Evolutionary conservation across 2,329 filamentous ascomycete species (phyloP).

Genomic region (Didymella arachidicola): DNA sequence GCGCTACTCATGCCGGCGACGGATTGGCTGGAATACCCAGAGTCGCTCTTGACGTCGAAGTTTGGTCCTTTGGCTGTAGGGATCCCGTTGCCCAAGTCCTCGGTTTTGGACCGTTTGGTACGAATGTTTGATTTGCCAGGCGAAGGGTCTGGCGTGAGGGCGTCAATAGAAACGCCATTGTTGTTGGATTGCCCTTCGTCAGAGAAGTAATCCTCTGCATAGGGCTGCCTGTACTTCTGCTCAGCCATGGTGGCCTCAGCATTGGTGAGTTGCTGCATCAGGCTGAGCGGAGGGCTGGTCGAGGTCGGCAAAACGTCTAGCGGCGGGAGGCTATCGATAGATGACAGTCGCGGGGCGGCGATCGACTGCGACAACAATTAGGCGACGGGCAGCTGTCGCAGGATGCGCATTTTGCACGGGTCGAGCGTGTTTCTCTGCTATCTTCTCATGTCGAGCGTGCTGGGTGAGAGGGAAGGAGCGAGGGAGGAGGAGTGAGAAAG

Average conservation of each 20-base stretch:
- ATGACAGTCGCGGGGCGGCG: constrained; percentile 24
- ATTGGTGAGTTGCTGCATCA: constrained; percentile 12
- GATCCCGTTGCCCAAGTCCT: constrained; percentile 45
- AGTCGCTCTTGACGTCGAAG: constrained; percentile 64
- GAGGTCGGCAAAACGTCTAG: constrained; percentile 32
- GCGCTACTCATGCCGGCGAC: constrained; percentile 61
- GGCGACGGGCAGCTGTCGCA: constrained; percentile 28
- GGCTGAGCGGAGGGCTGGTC: constrained; percentile 18
- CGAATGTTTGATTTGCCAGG: constrained; percentile 59
- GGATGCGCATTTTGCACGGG: constrained; percentile 18
- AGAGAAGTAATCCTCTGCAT: constrained; percentile 53
- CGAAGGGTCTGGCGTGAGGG: constrained; percentile 28
- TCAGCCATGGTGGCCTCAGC: constrained; percentile 24
- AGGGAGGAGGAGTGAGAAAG: constrained; percentile 17
- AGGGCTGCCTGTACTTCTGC: constrained; percentile 34
- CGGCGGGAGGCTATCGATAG: constrained; percentile 33
- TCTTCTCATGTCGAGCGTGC: constrained; percentile 23
- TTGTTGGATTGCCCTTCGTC: constrained; percentile 43
- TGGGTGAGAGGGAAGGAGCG: constrained; percentile 10
- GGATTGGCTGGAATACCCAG: constrained; percentile 68
- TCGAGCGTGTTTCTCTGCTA: constrained; percentile 12
- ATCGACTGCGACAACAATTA: constrained; percentile 25
- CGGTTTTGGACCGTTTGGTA: constrained; percentile 56
- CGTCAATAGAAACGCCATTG: constrained; percentile 40
- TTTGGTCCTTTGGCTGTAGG: constrained; percentile 33